These are phyloP conservation scores for Calonectria montana DNA, from an alignment of 2,329 filamentous ascomycete species.

Conservation along the genomic window DNA sequence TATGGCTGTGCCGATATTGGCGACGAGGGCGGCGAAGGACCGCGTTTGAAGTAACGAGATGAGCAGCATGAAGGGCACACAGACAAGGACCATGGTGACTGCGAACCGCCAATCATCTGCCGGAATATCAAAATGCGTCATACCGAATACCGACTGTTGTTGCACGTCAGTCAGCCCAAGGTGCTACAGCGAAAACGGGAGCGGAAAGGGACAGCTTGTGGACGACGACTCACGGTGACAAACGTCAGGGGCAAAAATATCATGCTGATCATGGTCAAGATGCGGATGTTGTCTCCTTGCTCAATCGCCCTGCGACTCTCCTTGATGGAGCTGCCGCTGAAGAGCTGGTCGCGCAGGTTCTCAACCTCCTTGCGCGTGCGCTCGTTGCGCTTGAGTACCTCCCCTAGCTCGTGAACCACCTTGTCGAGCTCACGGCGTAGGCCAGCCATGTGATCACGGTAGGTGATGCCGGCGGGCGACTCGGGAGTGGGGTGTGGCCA, in stretches of 20 bases:
- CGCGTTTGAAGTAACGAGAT: conserved; percentile 59
- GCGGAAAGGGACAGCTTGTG: not conserved
- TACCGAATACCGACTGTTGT: conserved; percentile 63
- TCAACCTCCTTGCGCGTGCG: conserved; percentile 65
- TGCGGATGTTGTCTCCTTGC: conserved; percentile 72
- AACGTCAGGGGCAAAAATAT: conserved; percentile 72
- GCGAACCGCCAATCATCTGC: conserved; percentile 58
- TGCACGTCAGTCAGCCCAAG: not conserved
- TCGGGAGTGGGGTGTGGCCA: conserved; percentile 65
- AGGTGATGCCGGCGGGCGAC: conserved; percentile 57
- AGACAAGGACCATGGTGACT: conserved; percentile 74
- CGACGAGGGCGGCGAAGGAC: conserved; percentile 46
- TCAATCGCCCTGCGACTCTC: conserved; percentile 71
- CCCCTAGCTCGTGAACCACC: conserved; percentile 61
- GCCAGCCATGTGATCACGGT: conserved; percentile 59
- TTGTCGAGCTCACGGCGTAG: conserved; percentile 62
- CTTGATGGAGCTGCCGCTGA: conserved; percentile 71
- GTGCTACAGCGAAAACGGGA: not conserved
- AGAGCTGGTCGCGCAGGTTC: conserved; percentile 70
- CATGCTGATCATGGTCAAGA: conserved; percentile 69
- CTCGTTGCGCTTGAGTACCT: conserved; percentile 63
- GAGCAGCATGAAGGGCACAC: conserved; percentile 61
- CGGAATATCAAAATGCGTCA: conserved; percentile 57
- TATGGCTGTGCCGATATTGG: conserved; percentile 30
- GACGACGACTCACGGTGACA: conserved; percentile 58